Base-by-base conservation (phyloP, 805 yeast species). In the Millerago galiae region DNA sequence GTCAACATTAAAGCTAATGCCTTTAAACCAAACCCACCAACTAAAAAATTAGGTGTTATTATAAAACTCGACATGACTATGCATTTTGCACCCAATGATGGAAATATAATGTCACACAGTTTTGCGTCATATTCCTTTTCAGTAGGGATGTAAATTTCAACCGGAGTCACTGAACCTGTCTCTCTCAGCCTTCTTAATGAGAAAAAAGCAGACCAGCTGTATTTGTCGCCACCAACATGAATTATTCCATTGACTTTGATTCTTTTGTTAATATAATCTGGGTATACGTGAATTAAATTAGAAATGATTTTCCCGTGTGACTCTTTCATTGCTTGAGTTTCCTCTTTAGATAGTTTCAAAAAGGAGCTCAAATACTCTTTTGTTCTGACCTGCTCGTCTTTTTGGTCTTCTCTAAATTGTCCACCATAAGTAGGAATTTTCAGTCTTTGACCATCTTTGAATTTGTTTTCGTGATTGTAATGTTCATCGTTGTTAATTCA, bases 121-220 rank as follows among this genome's bases (percentile, higher is more conserved):
- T 15, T 16, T 15, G 15, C 13, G 28, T 17, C 43, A 53, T 77
- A 83, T 54, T 84, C 93, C 25, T 72, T 73, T 17, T 70, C 65
- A 30, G 75, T 71, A 9, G 95, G 95, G 50, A 89, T 77, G 50
- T 86, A 72, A 10, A 89, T 83, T 67, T 89, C 96, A 16, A 89
- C 77, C 0, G 96, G 96, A 30, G 83, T 61, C 11, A 69, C 70
- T 3, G 84, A 77, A 3, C 91, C 88, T 8, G 73, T 65, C 30
- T 78, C 75, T 54, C 95, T 67, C 39, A 88, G 51, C 35, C 67
- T 60, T 47, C 66, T 63, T 5, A 83, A 62, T 10, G 82, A 70
- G 5, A 79, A 55, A 21, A 79, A 59, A 1, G 83, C 67, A 18
- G 82, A 61, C 75, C 85, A 75, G 38, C 83, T 79, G 53, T 75